Evolutionary conservation across 2,329 filamentous ascomycete species (phyloP).

Genomic region (Alternaria triticina): DNA sequence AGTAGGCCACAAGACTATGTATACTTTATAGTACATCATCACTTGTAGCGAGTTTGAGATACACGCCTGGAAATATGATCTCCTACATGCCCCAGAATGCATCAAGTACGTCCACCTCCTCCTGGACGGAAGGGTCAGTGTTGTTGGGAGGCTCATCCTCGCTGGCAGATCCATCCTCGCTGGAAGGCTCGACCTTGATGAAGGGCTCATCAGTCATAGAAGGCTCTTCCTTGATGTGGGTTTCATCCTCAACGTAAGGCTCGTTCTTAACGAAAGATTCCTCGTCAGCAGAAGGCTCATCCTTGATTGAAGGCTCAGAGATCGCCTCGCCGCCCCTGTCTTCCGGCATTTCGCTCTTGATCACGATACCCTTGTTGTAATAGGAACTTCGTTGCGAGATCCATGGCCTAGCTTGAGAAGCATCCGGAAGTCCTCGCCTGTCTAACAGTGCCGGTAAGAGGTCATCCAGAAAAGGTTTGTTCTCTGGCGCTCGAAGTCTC

Average conservation of each 20-base stretch:
- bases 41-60: neutral
- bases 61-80: neutral
- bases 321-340: neutral
- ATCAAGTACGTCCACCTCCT: neutral
- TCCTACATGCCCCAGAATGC: neutral
- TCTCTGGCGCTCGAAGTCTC: neutral
- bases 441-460: neutral
- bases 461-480: neutral
- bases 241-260: neutral
- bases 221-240: neutral
- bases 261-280: neutral
- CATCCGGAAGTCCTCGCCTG: neutral
- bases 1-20: neutral
- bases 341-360: neutral
- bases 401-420: neutral
- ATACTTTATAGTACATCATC: neutral
- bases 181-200: neutral
- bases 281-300: neutral
- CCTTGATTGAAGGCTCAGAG: neutral
- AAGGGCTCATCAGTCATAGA: neutral
- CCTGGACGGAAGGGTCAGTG: neutral
- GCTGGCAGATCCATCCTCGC: neutral
- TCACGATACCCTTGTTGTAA: neutral
- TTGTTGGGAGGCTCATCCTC: neutral
- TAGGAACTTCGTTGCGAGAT: neutral